These are phyloP conservation scores for Colletotrichum lentis DNA, from an alignment of 2,329 filamentous ascomycete genomes.

Conservation along the genomic window DNA sequence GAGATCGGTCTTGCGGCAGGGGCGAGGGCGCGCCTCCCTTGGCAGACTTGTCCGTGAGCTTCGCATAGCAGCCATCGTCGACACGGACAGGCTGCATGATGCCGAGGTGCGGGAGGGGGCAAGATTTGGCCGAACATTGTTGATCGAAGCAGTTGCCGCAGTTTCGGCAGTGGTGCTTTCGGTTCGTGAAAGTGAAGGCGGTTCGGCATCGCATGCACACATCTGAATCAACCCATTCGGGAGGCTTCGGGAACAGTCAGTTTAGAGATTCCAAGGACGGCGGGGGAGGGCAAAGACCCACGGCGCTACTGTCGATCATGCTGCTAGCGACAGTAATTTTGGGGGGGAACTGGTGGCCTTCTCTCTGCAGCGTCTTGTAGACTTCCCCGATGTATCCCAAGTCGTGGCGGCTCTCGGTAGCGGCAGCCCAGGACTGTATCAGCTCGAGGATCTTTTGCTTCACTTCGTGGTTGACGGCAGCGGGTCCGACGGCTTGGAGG, in stretches of 20 bases:
- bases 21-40: conserved; percentile 47
- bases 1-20: conserved; percentile 52
- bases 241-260: conserved; percentile 66
- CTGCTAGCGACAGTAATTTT: conserved; percentile 87
- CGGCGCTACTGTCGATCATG: conserved; percentile 96
- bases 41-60: conserved; percentile 79
- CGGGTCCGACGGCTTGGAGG: conserved; percentile 78
- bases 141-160: conserved; percentile 98
- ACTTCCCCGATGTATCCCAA: conserved; percentile 88
- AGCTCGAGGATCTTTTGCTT: conserved; percentile 90
- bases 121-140: conserved; percentile 87
- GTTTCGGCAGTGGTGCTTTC: conserved; percentile 97
- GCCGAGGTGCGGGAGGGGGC: conserved; percentile 89
- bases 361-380: conserved; percentile 81
- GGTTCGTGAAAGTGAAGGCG: conserved; percentile 94
- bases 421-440: conserved; percentile 91
- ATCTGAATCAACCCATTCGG: conserved; percentile 97
- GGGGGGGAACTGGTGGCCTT: conserved; percentile 90
- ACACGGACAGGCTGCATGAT: conserved; percentile 92
- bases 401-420: conserved; percentile 84
- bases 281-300: conserved; percentile 57
- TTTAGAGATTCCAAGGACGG: background rate
- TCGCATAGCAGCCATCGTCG: conserved; percentile 93
- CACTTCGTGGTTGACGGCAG: conserved; percentile 83
- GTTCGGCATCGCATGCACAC: conserved; percentile 98